Evolutionary conservation across 805 yeast genomes (phyloP), one percentile per base, ranked within the genome.

Genomic region (Yarrowia deformans): DNA sequence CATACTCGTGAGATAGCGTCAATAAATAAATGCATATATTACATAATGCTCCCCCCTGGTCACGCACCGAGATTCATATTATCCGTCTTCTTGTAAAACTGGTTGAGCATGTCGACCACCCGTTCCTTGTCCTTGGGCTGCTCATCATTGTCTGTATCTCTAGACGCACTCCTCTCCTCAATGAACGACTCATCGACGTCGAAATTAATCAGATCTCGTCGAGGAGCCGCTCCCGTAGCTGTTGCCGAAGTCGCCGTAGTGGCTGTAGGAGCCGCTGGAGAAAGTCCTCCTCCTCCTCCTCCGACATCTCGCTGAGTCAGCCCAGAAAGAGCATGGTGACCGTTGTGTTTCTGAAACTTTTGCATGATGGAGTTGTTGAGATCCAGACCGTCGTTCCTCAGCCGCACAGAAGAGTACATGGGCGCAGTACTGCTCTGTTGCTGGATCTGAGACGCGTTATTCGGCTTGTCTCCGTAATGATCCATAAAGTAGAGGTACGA

Each of bases 401-500:
- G 46, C 8, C 68, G 43, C 8, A 63, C 39, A 2, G 68, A 63
- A 18, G 68, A 63, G 56, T 48, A 63, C 68, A 63, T 37, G 34
- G 66, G 66, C 46, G 10, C 23, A 23, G 29, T 4, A 23, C 29
- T 23, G 16, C 34, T 19, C 37, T 56, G 66, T 18, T 32, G 52
- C 8, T 23, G 29, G 4, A 34, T 34, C 23, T 43, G 66, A 8
- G 52, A 34, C 3, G n/a, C 16, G 37, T 63, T 49, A 29, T 40
- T 18, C 10, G 43, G 46, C 14, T 70, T 69, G 16, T 69, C 73
- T 8, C 88, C 93, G 78, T 93, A 93, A 73, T 93, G 91, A 74
- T 93, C 97, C 74, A 93, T 80, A 76, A 93, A 93, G 77, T 92
- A 88, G 79, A 93, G 81, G 77, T 92, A 93, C 0, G 97, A 91